A percentile compares a stretch with the other conserved stretches of the same genome.
These are phyloP conservation scores for Chernovozyma aurita DNA, from an alignment of 1,139 yeast genomes.

Conservation along the genomic window DNA sequence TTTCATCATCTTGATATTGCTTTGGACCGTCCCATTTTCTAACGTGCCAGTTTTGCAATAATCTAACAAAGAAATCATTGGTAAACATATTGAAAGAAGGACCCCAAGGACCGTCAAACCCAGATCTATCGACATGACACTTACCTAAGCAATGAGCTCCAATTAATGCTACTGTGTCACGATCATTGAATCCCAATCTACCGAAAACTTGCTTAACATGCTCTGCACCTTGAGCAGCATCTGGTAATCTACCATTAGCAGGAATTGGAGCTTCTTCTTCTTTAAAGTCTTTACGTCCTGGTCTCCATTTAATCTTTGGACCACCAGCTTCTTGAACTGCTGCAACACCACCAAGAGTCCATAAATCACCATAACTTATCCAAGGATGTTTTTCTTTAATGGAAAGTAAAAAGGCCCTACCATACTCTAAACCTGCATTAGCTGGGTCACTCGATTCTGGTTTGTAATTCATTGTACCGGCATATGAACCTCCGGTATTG, in stretches of 20 bases:
- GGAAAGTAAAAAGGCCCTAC: conserved; percentile 60
- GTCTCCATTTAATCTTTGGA: conserved; percentile 83
- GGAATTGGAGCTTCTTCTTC: conserved; percentile 35
- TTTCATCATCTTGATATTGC: conserved; percentile 72
- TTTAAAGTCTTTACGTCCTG: conserved; percentile 61
- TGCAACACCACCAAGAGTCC: conserved; percentile 81
- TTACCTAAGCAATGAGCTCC: conserved; percentile 88
- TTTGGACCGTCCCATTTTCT: conserved; percentile 71
- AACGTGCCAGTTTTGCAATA: conserved; percentile 74
- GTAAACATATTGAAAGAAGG: conserved; percentile 82
- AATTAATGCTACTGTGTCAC: conserved; percentile 78
- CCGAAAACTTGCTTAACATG: conserved; percentile 64
- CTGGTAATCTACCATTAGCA: conserved; percentile 76
- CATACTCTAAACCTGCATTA: conserved; percentile 69
- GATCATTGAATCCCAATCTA: conserved; percentile 75
- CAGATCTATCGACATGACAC: conserved; percentile 64
- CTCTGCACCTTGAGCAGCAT: conserved; percentile 64
- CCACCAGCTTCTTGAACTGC: conserved; percentile 87
- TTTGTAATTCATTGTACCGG: conserved; percentile 75
- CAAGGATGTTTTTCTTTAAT: conserved; percentile 64
- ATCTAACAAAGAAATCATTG: conserved; percentile 73
- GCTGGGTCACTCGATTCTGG: conserved; percentile 69
- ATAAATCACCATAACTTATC: conserved; percentile 82
- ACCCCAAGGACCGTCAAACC: conserved; percentile 95
- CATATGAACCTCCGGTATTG: conserved; percentile 71